These are phyloP conservation scores for Scleroderma citrinum DNA, from an alignment of 768 basidiomycete species.

Conservation along the genomic window DNA sequence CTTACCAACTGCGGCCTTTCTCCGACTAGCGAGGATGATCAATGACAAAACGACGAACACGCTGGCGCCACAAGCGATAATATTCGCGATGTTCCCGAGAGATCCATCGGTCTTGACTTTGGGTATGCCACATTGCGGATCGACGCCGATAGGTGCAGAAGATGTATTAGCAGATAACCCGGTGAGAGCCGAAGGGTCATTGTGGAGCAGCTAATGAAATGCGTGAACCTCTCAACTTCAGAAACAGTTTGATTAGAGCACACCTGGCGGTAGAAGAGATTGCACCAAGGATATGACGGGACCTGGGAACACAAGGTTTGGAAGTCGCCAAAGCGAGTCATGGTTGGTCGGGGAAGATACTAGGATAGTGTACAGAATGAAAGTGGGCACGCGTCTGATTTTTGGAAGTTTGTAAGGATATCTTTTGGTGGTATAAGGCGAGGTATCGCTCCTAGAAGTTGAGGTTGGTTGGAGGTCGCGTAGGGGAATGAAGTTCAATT, in stretches of 20 bases:
- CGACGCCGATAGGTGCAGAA: constrained; percentile 76
- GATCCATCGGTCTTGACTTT: constrained; percentile 51
- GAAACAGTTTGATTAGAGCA: constrained; percentile 16
- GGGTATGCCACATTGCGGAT: constrained; percentile 74
- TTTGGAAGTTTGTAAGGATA: constrained; percentile 7
- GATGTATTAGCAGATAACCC: constrained; percentile 39
- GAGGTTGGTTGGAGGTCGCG: constrained; percentile 16
- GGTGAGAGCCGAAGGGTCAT: constrained; percentile 26
- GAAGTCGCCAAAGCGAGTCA: constrained; percentile 73
- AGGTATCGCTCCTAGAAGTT: constrained; percentile 16
- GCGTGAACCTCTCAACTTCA: constrained; percentile 15
- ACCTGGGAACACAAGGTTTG: constrained; percentile 56
- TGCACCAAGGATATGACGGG: constrained; percentile 89
- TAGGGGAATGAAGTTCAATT: constrained; percentile 16
- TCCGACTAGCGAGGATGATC: constrained; percentile 48
- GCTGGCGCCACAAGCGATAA: constrained; percentile 73
- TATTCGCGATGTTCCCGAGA: constrained; percentile 82
- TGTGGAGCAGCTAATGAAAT: constrained; percentile 37
- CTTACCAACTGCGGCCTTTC: constrained; percentile 87
- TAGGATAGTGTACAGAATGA: background rate
- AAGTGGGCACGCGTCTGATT: constrained; percentile 3
- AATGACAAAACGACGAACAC: constrained; percentile 55
- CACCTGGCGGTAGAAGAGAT: constrained; percentile 89
- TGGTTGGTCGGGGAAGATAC: constrained; percentile 12
- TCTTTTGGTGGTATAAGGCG: constrained; percentile 8